A percentile compares a stretch with the other conserved stretches of the same genome.
phyloP scores from a whole-genome alignment of 257 asterid genomes.

The Solanum sitiens region DNA sequence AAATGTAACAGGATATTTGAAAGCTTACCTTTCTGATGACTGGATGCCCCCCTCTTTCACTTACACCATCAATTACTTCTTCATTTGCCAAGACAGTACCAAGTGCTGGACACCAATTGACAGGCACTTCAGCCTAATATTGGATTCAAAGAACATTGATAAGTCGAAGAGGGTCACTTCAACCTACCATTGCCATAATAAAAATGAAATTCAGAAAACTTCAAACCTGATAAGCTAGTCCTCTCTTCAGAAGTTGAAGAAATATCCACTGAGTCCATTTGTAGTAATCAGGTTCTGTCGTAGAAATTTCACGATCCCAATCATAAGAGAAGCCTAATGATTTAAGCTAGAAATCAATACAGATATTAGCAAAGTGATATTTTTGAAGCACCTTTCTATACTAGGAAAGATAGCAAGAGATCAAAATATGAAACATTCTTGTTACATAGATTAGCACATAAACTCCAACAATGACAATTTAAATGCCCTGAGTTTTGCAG shows the following conservation, averaged over 20 bases:
- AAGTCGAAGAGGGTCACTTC: background rate
- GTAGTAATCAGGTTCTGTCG: slow-evolving; percentile 91
- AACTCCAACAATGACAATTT: background rate
- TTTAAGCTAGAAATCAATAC: slow-evolving; percentile 57
- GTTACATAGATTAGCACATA: background rate
- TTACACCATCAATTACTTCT: slow-evolving; percentile 94
- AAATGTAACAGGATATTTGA: background rate
- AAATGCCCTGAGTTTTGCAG: background rate
- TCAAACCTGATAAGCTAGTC: slow-evolving; percentile 88
- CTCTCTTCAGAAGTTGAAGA: slow-evolving; percentile 89
- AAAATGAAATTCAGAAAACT: background rate
- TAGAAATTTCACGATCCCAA: slow-evolving; percentile 97
- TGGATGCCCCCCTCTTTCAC: slow-evolving; percentile 99
- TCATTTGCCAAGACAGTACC: slow-evolving; percentile 99
- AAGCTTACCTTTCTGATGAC: slow-evolving; percentile 76
- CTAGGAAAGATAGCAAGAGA: background rate
- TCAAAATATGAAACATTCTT: background rate
- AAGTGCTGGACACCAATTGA: slow-evolving; percentile 99
- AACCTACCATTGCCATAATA: background rate
- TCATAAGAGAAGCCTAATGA: slow-evolving; percentile 92
- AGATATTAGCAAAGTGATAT: slow-evolving; percentile 15
- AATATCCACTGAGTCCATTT: slow-evolving; percentile 99
- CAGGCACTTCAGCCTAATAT: slow-evolving; percentile 95
- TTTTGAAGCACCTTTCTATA: background rate
- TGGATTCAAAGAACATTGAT: slow-evolving; percentile 1